A percentile compares a stretch with the other conserved stretches of the same genome.
Evolutionary conservation across 2,329 filamentous ascomycete genomes (phyloP).

Genomic region (Colletotrichum sublineola): DNA sequence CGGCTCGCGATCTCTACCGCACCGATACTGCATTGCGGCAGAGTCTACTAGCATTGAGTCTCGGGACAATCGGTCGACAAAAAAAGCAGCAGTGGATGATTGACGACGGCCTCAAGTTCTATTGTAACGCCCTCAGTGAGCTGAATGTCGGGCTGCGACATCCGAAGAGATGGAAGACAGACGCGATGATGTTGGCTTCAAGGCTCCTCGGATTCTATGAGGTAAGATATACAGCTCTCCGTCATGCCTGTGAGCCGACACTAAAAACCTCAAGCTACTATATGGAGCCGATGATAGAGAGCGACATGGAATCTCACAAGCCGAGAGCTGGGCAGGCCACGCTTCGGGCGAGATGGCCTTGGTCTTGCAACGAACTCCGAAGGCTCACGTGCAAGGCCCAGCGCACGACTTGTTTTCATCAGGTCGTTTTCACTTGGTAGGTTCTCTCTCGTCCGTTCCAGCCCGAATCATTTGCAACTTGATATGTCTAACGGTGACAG

Average conservation of each 20-base stretch:
- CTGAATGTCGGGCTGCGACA: constrained; percentile 25
- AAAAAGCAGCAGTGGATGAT: constrained; percentile 43
- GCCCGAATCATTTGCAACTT: not conserved
- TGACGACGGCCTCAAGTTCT: constrained; percentile 44
- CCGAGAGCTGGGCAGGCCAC: constrained; percentile 44
- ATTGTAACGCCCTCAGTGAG: constrained; percentile 43
- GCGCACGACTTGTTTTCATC: constrained; percentile 45
- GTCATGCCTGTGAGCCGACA: constrained; percentile 4
- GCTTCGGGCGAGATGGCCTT: constrained; percentile 39
- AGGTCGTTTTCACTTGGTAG: constrained; percentile 44
- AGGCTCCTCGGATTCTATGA: constrained; percentile 44
- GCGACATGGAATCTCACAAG: constrained; percentile 34
- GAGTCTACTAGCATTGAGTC: constrained; percentile 44
- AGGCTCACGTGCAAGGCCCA: constrained; percentile 31
- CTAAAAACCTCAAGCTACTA: constrained; percentile 26
- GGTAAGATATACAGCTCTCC: constrained; percentile 16
- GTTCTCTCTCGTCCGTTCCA: not conserved
- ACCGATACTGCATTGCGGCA: constrained; percentile 40
- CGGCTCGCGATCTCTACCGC: constrained; percentile 43
- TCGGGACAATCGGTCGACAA: constrained; percentile 43
- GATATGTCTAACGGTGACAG: not conserved
- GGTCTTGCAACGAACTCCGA: constrained; percentile 26
- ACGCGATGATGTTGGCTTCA: constrained; percentile 36
- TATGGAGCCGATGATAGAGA: constrained; percentile 42
- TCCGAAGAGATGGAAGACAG: constrained; percentile 33